Conservation (phyloP, 1,284 basidiomycete genomes). For the Tilletia caries region DNA sequence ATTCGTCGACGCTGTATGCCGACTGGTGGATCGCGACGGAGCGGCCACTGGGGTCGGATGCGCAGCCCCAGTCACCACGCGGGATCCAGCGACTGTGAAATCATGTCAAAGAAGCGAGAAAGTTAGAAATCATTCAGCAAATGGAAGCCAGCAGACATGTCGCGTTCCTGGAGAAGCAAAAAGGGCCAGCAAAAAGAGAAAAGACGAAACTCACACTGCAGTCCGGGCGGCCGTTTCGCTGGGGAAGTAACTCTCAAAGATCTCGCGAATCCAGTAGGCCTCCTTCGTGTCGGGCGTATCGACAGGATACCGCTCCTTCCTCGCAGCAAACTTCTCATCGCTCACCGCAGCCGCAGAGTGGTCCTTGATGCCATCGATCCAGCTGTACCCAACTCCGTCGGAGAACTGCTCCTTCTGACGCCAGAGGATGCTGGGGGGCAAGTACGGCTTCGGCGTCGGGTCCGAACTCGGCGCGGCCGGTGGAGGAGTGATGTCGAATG, state of each 20-base stretch:
- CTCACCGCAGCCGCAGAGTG: slow-evolving; percentile 73
- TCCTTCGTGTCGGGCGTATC: slow-evolving; percentile 95
- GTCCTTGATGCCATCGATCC: slow-evolving; percentile 99
- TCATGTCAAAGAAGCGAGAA: too few species aligned
- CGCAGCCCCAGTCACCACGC: slow-evolving; percentile 92
- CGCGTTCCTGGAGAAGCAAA: too few species aligned
- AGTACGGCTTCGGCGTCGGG: slow-evolving; percentile 63
- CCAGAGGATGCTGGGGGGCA: slow-evolving; percentile 93
- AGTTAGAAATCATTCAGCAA: background rate
- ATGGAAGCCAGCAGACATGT: background rate
- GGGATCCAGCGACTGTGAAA: slow-evolving; percentile 69
- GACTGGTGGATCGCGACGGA: slow-evolving; percentile 93
- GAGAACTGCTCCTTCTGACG: slow-evolving; percentile 99
- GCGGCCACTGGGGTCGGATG: slow-evolving; percentile 87
- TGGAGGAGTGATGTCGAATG: slow-evolving; percentile 73
- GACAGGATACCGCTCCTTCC: slow-evolving; percentile 71
- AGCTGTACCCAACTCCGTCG: slow-evolving; percentile 97
- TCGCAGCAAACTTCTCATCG: slow-evolving; percentile 75
- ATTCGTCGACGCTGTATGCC: slow-evolving; percentile 63
- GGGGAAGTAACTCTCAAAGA: slow-evolving; percentile 77
- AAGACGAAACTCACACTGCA: slow-evolving; percentile 68
- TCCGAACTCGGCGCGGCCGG: background rate
- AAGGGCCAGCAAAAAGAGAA: background rate
- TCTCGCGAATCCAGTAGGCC: slow-evolving; percentile 88
- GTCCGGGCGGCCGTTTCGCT: slow-evolving; percentile 80